Conservation (phyloP, 2,329 filamentous ascomycete genomes). For the Arthrobotrys conoides region DNA sequence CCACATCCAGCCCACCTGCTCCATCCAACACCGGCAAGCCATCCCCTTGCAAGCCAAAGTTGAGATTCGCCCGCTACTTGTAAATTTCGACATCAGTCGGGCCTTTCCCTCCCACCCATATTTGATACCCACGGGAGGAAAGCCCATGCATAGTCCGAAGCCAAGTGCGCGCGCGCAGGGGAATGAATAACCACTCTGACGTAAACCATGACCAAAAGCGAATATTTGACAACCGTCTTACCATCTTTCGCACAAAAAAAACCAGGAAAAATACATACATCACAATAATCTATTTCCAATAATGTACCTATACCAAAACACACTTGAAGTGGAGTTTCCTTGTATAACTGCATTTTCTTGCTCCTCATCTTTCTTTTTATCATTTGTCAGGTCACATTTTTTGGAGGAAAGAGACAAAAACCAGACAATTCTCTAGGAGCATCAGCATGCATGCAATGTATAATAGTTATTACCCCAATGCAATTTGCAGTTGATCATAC, state of each 20-base stretch:
- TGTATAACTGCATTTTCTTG: constrained; percentile 18
- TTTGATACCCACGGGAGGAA: not conserved
- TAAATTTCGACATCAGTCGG: constrained; percentile 19
- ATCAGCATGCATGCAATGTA: constrained; percentile 46
- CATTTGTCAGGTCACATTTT: constrained; percentile 19
- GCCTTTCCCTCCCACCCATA: not conserved
- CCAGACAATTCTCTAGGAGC: constrained; percentile 6
- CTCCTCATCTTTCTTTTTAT: constrained; percentile 20
- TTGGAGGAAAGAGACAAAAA: constrained; percentile 21
- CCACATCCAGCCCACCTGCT: constrained; percentile 34
- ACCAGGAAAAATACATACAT: constrained; percentile 11
- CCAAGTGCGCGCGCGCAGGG: not conserved
- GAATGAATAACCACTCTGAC: not conserved
- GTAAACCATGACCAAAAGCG: not conserved
- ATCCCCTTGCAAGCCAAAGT: constrained; percentile 58
- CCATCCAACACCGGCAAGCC: constrained; percentile 13
- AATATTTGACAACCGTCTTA: constrained; percentile 12
- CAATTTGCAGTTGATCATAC: constrained; percentile 31
- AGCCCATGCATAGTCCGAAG: not conserved
- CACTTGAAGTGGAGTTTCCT: constrained; percentile 37
- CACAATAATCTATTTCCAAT: not conserved
- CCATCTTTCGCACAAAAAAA: constrained; percentile 19
- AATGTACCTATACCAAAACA: constrained; percentile 38
- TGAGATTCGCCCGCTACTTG: constrained; percentile 40
- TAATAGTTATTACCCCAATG: constrained; percentile 44